Evolutionary conservation across 1,284 basidiomycete species (phyloP).

Genomic region (Mycosarcoma maydis): DNA sequence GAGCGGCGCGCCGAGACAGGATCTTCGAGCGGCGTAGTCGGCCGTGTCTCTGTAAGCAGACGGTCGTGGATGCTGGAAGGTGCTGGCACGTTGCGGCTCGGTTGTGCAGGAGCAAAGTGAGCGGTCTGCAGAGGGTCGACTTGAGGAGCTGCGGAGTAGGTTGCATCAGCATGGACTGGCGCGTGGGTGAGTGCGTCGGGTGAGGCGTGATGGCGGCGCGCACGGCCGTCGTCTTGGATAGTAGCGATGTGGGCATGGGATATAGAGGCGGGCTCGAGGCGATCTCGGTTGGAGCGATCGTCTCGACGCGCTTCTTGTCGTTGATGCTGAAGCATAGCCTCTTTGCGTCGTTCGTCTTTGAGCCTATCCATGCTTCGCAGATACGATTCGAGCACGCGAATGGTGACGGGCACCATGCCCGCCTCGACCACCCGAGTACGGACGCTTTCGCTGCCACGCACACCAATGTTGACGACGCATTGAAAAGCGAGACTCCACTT

Average conservation of each 20-base stretch:
- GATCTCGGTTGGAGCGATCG: constrained; percentile 29
- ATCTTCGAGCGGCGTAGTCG: constrained; percentile 45
- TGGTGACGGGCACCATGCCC: constrained; percentile 91
- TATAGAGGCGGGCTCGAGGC: constrained; percentile 10
- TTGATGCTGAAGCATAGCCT: constrained; percentile 30
- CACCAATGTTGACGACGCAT: constrained; percentile 96
- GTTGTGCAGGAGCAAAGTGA: constrained; percentile 5
- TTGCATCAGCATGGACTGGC: background rate
- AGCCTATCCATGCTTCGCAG: constrained; percentile 68
- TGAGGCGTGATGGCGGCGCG: constrained; percentile 16
- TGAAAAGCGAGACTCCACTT: constrained; percentile 78
- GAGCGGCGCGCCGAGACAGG: constrained; percentile 32
- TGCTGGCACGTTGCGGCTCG: constrained; percentile 1
- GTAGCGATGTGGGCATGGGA: constrained; percentile 7
- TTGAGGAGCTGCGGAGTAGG: background rate
- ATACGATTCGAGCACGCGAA: constrained; percentile 89
- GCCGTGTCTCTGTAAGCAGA: constrained; percentile 32
- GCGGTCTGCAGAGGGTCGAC: background rate
- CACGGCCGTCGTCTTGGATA: constrained; percentile 7
- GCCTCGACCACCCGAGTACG: constrained; percentile 93
- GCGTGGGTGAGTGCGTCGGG: constrained; percentile 3
- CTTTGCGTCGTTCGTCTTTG: constrained; percentile 42
- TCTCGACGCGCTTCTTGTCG: constrained; percentile 42
- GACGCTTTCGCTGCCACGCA: constrained; percentile 86
- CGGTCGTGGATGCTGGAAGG: constrained; percentile 4